phyloP scores from a whole-genome alignment of 23 red algal species.

The Agarophyton chilense region DNA sequence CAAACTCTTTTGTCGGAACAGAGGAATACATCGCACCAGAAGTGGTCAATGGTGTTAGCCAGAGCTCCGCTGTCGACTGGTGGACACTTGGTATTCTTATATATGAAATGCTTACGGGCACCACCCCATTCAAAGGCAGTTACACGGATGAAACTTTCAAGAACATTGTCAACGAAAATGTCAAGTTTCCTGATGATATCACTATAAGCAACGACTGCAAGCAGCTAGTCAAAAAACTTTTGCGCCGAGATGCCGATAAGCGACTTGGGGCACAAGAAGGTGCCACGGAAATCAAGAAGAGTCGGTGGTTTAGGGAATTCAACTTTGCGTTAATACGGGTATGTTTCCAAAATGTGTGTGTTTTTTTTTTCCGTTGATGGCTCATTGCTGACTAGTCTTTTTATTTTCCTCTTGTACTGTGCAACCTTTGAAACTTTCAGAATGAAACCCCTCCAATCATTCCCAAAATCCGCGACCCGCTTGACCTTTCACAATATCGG shows the following conservation, averaged over 20 bases:
- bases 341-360: not conserved
- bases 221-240: conserved; percentile 88
- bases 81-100: conserved; percentile 99
- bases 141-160: conserved; percentile 91
- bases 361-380: not conserved
- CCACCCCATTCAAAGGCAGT: conserved; percentile 89
- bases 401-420: not conserved
- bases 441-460: conserved; percentile 83
- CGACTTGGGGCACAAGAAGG: conserved; percentile 86
- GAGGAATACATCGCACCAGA: conserved; percentile 86
- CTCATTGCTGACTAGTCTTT: not conserved
- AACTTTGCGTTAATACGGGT: conserved; percentile 87
- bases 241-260: conserved; percentile 81
- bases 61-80: conserved; percentile 96
- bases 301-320: conserved; percentile 89
- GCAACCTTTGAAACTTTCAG: not conserved
- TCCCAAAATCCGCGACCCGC: conserved; percentile 78
- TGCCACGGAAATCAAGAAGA: conserved; percentile 89
- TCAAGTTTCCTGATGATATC: conserved; percentile 79
- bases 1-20: conserved; percentile 90
- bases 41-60: conserved; percentile 90
- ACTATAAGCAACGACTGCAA: conserved; percentile 87
- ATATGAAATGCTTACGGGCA: conserved; percentile 96
- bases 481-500: conserved; percentile 78
- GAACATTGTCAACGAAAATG: conserved; percentile 85